Conservation (phyloP, 805 yeast species). For the Teunomyces aglyptinius region DNA sequence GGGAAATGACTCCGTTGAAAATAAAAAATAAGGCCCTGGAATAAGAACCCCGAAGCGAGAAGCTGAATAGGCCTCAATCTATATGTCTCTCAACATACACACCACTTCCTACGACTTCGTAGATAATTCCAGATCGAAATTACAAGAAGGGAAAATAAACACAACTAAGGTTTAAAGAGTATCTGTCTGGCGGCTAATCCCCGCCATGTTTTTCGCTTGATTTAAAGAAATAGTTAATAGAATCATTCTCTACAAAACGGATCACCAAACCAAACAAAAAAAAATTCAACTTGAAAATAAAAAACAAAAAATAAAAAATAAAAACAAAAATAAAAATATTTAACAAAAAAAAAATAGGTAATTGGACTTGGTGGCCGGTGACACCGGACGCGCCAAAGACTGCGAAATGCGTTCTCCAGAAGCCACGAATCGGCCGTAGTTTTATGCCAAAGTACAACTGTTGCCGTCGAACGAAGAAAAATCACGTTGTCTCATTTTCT, state of each 20-base stretch:
- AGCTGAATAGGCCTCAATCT: too few relatives aligned
- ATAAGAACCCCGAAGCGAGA: neutral
- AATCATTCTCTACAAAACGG: neutral
- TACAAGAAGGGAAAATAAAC: neutral
- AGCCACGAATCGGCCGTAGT: neutral
- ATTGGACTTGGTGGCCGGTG: neutral
- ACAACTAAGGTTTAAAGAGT: neutral
- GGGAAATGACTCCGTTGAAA: neutral
- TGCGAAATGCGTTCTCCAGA: neutral
- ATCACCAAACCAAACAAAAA: neutral
- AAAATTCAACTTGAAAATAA: neutral
- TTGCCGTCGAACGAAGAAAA: neutral
- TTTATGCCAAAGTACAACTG: neutral
- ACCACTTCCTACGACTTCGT: too few relatives aligned
- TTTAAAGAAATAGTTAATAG: neutral
- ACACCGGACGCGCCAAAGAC: slow-evolving; percentile 1
- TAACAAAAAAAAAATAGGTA: neutral
- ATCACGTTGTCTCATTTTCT: neutral
- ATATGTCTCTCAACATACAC: too few relatives aligned
- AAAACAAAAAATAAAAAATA: neutral
- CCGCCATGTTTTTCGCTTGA: neutral
- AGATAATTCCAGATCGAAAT: neutral
- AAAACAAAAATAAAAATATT: neutral
- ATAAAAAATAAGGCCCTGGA: neutral
- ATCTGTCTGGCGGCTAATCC: neutral